These are phyloP conservation scores for Penicillium sp. DNA, from an alignment of 2,329 filamentous ascomycete genomes.

Conservation along the genomic window DNA sequence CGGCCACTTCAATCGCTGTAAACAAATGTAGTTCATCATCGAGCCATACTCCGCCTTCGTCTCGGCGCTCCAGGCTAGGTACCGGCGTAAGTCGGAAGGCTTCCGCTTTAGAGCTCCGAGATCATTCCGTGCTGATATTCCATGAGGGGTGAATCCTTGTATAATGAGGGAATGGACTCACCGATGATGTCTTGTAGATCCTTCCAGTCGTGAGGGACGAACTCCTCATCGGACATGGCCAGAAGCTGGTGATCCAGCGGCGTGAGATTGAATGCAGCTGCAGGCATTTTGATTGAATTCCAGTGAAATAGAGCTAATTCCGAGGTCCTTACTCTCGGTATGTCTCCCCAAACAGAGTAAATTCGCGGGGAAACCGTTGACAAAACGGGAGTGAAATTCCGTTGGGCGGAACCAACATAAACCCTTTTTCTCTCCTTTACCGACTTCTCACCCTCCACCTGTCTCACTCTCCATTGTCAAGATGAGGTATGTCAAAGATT, in stretches of 20 bases:
- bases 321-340: background rate
- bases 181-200: slow-evolving; percentile 54
- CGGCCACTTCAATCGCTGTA: slow-evolving; percentile 56
- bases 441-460: background rate
- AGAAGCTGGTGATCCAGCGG: slow-evolving; percentile 51
- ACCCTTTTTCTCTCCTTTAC: slow-evolving; percentile 1
- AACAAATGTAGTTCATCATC: slow-evolving; percentile 57
- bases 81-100: slow-evolving; percentile 59
- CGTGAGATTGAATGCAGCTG: slow-evolving; percentile 50
- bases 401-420: slow-evolving; percentile 18
- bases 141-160: slow-evolving; percentile 13
- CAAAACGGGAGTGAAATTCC: slow-evolving; percentile 23
- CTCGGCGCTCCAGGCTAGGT: slow-evolving; percentile 58
- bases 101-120: slow-evolving; percentile 59
- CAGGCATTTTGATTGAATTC: too few relatives aligned
- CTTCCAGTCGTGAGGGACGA: slow-evolving; percentile 52
- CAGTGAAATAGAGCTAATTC: background rate
- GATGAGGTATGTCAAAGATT: slow-evolving; percentile 33
- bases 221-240: slow-evolving; percentile 54
- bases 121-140: slow-evolving; percentile 46
- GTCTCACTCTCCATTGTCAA: slow-evolving; percentile 9
- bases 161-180: slow-evolving; percentile 29
- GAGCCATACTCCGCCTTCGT: slow-evolving; percentile 57
- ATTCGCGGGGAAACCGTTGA: background rate
- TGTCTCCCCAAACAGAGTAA: slow-evolving; percentile 3